A percentile compares a stretch with the other conserved stretches of the same genome.
Evolutionary conservation across 148 eudicot species (phyloP).

Genomic region (Chenopodium suecicum): DNA sequence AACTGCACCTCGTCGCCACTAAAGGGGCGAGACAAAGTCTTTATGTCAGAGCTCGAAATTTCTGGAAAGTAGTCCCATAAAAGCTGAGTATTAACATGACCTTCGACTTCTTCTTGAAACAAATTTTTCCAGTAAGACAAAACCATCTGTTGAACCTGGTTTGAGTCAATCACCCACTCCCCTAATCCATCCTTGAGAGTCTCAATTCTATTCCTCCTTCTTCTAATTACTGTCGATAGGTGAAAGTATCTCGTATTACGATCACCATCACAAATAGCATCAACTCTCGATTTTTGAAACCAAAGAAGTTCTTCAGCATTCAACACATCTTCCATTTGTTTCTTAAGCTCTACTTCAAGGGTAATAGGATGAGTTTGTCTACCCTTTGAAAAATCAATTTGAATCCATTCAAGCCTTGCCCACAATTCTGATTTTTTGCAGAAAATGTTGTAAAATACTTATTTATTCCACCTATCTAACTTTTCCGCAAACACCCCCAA

Average conservation of each 20-base stretch:
- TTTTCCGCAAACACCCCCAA: background rate
- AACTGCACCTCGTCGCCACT: too few relatives aligned
- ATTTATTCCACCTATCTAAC: background rate
- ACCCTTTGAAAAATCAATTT: fast-evolving
- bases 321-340: background rate
- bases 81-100: too few relatives aligned
- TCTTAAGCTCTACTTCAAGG: background rate
- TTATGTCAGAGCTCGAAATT: too few relatives aligned
- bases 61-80: too few relatives aligned
- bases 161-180: too few relatives aligned
- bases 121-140: too few relatives aligned
- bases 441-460: background rate
- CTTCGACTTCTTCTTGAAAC: too few relatives aligned
- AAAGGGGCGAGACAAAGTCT: too few relatives aligned
- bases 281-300: background rate
- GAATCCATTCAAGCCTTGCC: background rate
- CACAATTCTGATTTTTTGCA: background rate
- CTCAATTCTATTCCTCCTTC: too few relatives aligned
- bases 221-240: background rate
- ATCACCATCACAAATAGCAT: background rate
- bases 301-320: background rate
- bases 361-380: background rate
- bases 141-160: too few relatives aligned
- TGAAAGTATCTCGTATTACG: background rate
- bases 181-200: too few relatives aligned